Conservation (phyloP, 257 asterid species). For the Fraxinus excelsior region DNA sequence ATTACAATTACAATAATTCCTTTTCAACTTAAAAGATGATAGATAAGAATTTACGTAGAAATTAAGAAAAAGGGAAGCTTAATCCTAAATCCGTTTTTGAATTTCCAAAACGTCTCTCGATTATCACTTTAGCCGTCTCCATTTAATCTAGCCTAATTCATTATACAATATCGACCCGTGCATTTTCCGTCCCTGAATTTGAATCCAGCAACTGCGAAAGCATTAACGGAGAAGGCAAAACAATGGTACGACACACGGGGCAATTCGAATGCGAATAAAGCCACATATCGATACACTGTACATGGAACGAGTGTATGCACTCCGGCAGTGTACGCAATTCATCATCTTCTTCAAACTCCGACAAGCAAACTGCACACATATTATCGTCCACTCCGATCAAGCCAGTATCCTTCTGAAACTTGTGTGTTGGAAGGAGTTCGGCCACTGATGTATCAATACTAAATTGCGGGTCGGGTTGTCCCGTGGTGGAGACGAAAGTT, state of each 20-base stretch:
- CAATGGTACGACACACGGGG: constrained; percentile 40
- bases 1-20: too few species aligned
- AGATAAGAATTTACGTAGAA: not conserved
- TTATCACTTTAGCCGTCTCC: too few species aligned
- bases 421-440: constrained; percentile 40
- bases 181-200: not conserved
- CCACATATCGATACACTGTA: constrained; percentile 40
- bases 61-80: too few species aligned
- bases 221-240: constrained; percentile 29
- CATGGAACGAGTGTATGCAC: constrained; percentile 36
- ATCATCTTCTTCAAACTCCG: constrained; percentile 37
- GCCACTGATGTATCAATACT: constrained; percentile 38
- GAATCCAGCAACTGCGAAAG: constrained; percentile 15
- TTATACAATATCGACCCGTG: not conserved
- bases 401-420: constrained; percentile 25
- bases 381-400: constrained; percentile 13
- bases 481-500: not conserved
- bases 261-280: constrained; percentile 37
- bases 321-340: constrained; percentile 38
- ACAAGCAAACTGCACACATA: constrained; percentile 34
- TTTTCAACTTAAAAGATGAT: too few species aligned
- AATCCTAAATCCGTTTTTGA: too few species aligned
- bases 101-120: not conserved
- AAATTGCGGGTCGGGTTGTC: not conserved
- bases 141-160: not conserved